Evolutionary conservation across 768 basidiomycete species (phyloP).

Genomic region (Amanita exitialis): DNA sequence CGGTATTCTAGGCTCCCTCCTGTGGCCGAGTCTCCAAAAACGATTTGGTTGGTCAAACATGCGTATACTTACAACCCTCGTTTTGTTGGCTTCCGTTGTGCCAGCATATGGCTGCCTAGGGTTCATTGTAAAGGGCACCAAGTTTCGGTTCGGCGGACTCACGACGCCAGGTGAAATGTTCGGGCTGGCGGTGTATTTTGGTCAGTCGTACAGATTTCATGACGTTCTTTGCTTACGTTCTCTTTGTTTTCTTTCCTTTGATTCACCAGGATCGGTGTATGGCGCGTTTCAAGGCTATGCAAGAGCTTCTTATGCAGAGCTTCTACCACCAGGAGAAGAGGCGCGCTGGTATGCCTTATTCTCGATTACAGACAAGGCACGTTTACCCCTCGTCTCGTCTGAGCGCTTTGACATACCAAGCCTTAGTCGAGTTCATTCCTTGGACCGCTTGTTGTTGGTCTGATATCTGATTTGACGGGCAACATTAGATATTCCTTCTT

Average conservation of each 20-base stretch:
- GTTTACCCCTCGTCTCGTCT: constrained; percentile 6
- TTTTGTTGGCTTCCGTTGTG: constrained; percentile 54
- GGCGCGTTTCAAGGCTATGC: constrained; percentile 92
- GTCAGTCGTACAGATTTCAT: constrained; percentile 24
- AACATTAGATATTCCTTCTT: constrained; percentile 90
- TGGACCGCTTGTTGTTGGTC: constrained; percentile 80
- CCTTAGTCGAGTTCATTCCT: constrained; percentile 81
- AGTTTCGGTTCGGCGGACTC: constrained; percentile 51
- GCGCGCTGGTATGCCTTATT: constrained; percentile 86
- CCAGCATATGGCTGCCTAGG: constrained; percentile 81
- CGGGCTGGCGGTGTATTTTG: constrained; percentile 72
- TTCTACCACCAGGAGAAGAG: constrained; percentile 83
- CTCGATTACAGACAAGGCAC: constrained; percentile 83
- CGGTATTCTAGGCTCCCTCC: constrained; percentile 79
- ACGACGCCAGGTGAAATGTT: constrained; percentile 83
- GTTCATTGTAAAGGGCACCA: constrained; percentile 45
- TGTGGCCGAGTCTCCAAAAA: constrained; percentile 69
- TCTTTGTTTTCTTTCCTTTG: background rate
- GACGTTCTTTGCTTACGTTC: background rate
- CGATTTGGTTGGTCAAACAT: constrained; percentile 57
- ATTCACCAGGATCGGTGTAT: constrained; percentile 49
- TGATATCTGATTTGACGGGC: constrained; percentile 82
- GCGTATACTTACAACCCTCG: constrained; percentile 53
- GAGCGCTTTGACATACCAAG: background rate
- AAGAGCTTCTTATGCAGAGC: constrained; percentile 75